These are phyloP conservation scores for Chlorencoelia australis DNA, from an alignment of 2,329 filamentous ascomycete genomes.

Conservation along the genomic window DNA sequence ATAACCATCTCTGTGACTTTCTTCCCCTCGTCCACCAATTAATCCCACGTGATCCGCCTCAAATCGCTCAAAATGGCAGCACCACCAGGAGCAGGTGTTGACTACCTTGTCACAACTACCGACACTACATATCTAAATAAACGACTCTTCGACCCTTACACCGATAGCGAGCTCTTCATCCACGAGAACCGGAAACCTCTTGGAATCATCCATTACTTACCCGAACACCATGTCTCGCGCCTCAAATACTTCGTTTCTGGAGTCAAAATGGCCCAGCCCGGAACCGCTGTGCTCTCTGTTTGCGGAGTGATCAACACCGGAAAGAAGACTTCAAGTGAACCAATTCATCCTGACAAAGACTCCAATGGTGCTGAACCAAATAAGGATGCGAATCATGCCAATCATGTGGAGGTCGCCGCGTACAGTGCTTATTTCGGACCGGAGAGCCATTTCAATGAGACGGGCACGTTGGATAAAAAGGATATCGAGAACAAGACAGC, in stretches of 20 bases:
- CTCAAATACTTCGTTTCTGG: conserved; percentile 3
- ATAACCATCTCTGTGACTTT: too few relatives aligned
- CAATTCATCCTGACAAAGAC: neutral
- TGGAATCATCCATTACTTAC: conserved; percentile 2
- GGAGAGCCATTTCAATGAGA: conserved; percentile 1
- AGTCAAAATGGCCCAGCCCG: neutral
- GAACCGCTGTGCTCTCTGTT: conserved; percentile 4
- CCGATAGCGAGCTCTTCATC: conserved; percentile 3
- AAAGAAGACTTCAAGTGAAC: neutral
- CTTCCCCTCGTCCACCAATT: too few relatives aligned
- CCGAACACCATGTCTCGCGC: neutral
- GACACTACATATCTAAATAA: conserved; percentile 1
- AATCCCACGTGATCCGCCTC: too few relatives aligned
- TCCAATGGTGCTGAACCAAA: neutral
- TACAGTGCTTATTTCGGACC: conserved; percentile 2
- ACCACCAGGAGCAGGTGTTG: too few relatives aligned
- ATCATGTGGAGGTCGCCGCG: neutral
- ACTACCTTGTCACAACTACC: too few relatives aligned
- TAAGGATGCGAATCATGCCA: neutral
- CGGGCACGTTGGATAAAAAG: too few relatives aligned
- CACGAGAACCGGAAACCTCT: conserved; percentile 2
- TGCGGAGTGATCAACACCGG: neutral
- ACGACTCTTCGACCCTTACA: conserved; percentile 4
- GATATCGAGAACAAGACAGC: neutral
- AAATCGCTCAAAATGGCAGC: too few relatives aligned